A percentile compares a stretch with the other conserved stretches of the same genome.
Conservation (phyloP, 2,329 filamentous ascomycete genomes). For the Colletotrichum ledebouriae region DNA sequence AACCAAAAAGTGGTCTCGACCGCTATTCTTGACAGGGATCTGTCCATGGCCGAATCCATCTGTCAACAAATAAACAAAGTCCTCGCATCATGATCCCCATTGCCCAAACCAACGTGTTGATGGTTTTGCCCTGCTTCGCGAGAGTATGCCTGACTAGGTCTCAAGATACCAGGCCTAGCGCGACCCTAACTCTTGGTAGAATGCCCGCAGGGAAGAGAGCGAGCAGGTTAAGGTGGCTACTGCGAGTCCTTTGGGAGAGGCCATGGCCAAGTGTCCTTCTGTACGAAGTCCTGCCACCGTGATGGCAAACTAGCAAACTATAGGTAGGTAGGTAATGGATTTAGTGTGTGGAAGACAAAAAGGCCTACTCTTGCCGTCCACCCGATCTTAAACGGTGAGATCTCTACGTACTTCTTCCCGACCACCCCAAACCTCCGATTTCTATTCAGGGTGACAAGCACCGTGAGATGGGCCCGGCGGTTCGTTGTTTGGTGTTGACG, state of each 20-base stretch:
- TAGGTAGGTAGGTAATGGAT: neutral
- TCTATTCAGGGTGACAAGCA: slow-evolving; percentile 18
- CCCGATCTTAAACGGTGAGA: too few relatives aligned
- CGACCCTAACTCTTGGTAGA: slow-evolving; percentile 16
- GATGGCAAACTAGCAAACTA: too few relatives aligned
- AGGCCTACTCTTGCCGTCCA: too few relatives aligned
- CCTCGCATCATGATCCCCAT: neutral
- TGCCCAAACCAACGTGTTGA: slow-evolving; percentile 14
- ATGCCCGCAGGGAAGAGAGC: neutral
- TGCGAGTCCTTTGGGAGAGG: too few relatives aligned
- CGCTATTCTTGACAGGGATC: slow-evolving; percentile 18
- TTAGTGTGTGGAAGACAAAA: neutral
- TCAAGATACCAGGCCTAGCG: slow-evolving; percentile 19
- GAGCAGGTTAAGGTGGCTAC: neutral
- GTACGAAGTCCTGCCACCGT: neutral
- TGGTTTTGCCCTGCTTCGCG: slow-evolving; percentile 17
- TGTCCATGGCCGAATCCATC: slow-evolving; percentile 1
- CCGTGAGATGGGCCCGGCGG: slow-evolving; percentile 25
- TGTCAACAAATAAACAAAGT: slow-evolving; percentile 25
- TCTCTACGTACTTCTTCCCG: neutral
- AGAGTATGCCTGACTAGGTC: slow-evolving; percentile 19
- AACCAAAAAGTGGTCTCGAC: slow-evolving; percentile 24
- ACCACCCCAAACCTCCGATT: slow-evolving; percentile 4
- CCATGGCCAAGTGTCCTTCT: neutral
- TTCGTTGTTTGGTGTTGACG: neutral